Conservation (phyloP, 495 filamentous ascomycete species). For the Baudoinia panamericana region DNA sequence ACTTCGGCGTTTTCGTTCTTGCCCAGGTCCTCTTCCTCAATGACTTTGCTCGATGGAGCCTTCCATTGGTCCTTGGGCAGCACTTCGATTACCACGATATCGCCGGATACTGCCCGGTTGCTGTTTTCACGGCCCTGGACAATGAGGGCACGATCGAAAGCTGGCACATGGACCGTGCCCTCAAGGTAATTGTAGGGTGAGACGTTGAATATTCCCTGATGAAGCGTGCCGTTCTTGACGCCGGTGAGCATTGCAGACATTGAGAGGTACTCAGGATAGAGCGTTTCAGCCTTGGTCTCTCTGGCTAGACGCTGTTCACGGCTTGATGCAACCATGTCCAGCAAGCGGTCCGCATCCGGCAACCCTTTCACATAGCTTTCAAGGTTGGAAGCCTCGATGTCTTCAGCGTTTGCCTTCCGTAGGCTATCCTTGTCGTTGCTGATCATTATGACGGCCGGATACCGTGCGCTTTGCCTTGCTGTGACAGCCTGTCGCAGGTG, state of each 20-base stretch:
- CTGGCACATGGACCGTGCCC: constrained; percentile 73
- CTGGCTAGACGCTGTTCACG: constrained; percentile 51
- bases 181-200: constrained; percentile 97
- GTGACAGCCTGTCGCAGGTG: constrained; percentile 54
- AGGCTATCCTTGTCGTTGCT: constrained; percentile 85
- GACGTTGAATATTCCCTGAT: constrained; percentile 90
- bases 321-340: constrained; percentile 88
- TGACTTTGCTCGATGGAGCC: constrained; percentile 79
- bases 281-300: constrained; percentile 49
- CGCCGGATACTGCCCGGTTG: constrained; percentile 83
- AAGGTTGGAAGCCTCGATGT: constrained; percentile 41
- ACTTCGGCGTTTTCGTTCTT: constrained; percentile 84
- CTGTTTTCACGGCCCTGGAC: constrained; percentile 92
- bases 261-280: constrained; percentile 68
- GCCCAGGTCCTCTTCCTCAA: constrained; percentile 86
- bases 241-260: constrained; percentile 94
- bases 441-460: constrained; percentile 79
- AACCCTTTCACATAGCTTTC: constrained; percentile 69
- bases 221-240: constrained; percentile 67
- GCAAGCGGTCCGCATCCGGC: constrained; percentile 65
- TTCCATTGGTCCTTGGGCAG: constrained; percentile 95
- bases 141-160: constrained; percentile 78
- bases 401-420: constrained; percentile 64
- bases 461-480: constrained; percentile 39
- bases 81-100: constrained; percentile 82